Conservation (phyloP, 2,329 filamentous ascomycete species). For the Lasiodiplodia theobromae region DNA sequence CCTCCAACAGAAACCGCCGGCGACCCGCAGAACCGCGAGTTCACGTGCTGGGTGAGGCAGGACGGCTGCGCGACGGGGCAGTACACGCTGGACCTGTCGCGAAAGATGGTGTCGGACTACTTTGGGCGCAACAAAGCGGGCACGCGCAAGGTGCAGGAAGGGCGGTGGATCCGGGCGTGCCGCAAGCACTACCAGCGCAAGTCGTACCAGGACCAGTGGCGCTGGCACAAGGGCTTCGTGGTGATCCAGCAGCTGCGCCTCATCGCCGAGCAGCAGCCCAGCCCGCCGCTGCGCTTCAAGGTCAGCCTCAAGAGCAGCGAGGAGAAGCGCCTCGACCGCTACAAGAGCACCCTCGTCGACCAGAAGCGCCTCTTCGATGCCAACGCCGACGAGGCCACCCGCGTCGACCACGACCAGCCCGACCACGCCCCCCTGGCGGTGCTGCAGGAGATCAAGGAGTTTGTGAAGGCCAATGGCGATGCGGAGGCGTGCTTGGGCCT, state of each 20-base stretch:
- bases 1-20: background rate
- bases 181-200: conserved; percentile 52
- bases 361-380: conserved; percentile 31
- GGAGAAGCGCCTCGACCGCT: conserved; percentile 40
- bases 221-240: conserved; percentile 42
- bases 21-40: conserved; percentile 14
- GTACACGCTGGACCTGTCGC: conserved; percentile 41
- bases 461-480: conserved; percentile 33
- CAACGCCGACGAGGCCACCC: conserved; percentile 32
- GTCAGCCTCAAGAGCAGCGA: conserved; percentile 47
- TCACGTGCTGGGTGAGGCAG: conserved; percentile 30
- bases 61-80: conserved; percentile 42
- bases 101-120: conserved; percentile 50
- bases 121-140: conserved; percentile 49
- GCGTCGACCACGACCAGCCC: conserved; percentile 34
- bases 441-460: conserved; percentile 38
- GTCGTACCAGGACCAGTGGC: conserved; percentile 47
- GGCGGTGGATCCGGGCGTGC: conserved; percentile 46
- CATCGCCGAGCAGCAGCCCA: conserved; percentile 42
- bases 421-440: conserved; percentile 45
- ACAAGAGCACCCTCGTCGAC: conserved; percentile 39
- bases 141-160: conserved; percentile 39
- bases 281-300: conserved; percentile 38
- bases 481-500: conserved; percentile 33
- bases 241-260: conserved; percentile 43